Percentiles rank a stretch among this genome's conserved stretches.
Evolutionary conservation across 345 rosid species (phyloP).

Genomic region (Pelargonium nanum): DNA sequence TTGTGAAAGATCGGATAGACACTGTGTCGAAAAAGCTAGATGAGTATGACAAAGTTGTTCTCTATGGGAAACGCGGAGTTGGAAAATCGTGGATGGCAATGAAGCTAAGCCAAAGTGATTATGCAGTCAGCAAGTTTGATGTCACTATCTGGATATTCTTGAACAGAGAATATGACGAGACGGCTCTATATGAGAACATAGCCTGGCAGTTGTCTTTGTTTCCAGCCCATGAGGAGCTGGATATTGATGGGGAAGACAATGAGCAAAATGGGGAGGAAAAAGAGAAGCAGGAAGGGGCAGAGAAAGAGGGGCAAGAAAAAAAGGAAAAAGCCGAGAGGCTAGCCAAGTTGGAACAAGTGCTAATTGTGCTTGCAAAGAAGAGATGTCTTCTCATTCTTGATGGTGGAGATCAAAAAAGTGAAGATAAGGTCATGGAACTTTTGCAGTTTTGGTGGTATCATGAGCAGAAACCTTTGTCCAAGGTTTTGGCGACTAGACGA

Average conservation of each 20-base stretch:
- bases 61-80: constrained; percentile 7
- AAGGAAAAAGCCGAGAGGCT: neutral
- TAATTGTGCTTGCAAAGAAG: neutral
- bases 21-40: neutral
- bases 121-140: neutral
- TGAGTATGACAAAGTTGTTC: neutral
- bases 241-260: neutral
- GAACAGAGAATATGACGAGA: neutral
- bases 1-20: neutral
- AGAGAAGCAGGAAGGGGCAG: neutral
- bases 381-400: constrained; percentile 7
- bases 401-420: neutral
- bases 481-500: neutral
- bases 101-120: constrained; percentile 6
- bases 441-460: neutral
- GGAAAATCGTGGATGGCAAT: constrained; percentile 12
- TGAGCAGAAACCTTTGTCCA: neutral
- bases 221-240: neutral
- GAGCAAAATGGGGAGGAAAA: constrained; percentile 1
- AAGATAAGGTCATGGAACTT: neutral
- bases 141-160: constrained; percentile 3
- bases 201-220: constrained; percentile 5
- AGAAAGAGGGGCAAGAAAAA: neutral
- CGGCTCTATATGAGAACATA: neutral
- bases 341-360: neutral